phyloP scores from a whole-genome alignment of 768 basidiomycete genomes.

The Russula lepida region DNA sequence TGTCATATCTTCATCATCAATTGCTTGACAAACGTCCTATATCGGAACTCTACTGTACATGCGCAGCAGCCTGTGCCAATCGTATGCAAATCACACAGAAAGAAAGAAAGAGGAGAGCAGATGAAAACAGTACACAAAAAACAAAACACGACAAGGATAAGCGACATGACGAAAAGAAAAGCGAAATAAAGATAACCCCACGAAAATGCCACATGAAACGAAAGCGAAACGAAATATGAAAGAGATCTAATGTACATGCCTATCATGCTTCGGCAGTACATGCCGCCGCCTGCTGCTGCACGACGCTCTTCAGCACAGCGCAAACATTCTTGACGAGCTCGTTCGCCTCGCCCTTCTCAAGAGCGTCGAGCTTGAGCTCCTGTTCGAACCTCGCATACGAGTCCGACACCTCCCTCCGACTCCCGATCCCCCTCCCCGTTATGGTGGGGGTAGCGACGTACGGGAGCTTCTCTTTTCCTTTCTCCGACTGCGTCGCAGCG shows the following conservation, averaged over 20 bases:
- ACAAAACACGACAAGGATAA: not conserved
- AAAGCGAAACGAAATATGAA: not conserved
- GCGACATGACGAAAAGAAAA: not conserved
- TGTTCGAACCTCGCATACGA: slow-evolving; percentile 2
- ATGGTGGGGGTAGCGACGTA: not conserved
- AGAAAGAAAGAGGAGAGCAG: too few relatives aligned
- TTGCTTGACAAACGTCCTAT: not conserved
- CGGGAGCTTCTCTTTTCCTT: slow-evolving; percentile 12
- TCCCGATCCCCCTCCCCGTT: not conserved
- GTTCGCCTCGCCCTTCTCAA: slow-evolving; percentile 11
- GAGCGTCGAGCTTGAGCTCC: not conserved
- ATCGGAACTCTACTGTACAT: not conserved
- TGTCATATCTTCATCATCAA: too few relatives aligned
- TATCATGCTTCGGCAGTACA: slow-evolving; percentile 1
- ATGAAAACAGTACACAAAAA: not conserved
- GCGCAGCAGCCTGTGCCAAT: too few relatives aligned
- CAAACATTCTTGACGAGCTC: slow-evolving; percentile 10
- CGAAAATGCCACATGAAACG: not conserved
- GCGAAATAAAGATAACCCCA: not conserved
- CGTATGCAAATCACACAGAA: not conserved
- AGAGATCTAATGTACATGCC: not conserved
- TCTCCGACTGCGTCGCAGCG: slow-evolving; percentile 10
- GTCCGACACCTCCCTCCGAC: not conserved
- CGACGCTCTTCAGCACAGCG: slow-evolving; percentile 8
- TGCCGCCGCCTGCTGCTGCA: not conserved